Percentiles rank a stretch among this genome's conserved stretches.
These are phyloP conservation scores for Blastocystis sp. DNA, from an alignment of 352 stramenopile species.

Conservation along the genomic window DNA sequence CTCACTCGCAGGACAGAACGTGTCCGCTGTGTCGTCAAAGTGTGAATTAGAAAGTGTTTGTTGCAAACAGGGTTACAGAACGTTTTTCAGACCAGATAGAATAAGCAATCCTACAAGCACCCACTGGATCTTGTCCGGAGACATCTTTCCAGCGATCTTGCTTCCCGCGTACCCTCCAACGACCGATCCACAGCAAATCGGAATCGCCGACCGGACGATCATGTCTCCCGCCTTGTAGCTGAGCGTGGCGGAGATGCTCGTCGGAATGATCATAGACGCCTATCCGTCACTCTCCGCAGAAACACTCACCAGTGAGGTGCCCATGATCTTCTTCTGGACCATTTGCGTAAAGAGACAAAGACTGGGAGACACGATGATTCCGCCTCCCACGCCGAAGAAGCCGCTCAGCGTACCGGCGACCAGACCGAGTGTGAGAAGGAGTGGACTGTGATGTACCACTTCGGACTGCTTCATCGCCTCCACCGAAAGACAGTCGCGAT, in stretches of 20 bases:
- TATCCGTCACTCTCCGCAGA: neutral
- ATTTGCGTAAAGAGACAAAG: conserved; percentile 55
- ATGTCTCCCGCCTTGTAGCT: conserved; percentile 47
- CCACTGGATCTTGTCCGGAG: conserved; percentile 23
- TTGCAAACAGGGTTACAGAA: neutral
- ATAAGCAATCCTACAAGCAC: conserved; percentile 32
- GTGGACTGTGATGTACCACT: conserved; percentile 1
- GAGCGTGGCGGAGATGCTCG: neutral
- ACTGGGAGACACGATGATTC: conserved; percentile 56
- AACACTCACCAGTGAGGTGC: conserved; percentile 56
- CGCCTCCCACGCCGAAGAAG: conserved; percentile 59
- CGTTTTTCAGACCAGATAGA: conserved; percentile 17
- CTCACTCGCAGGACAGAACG: neutral
- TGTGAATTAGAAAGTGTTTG: neutral
- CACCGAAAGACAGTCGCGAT: conserved; percentile 48
- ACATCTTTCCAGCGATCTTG: conserved; percentile 44
- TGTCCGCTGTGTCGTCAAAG: neutral
- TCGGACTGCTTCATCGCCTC: conserved; percentile 45
- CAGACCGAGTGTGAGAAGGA: conserved; percentile 49
- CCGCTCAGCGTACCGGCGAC: conserved; percentile 56
- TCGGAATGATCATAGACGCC: conserved; percentile 52
- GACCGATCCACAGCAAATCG: conserved; percentile 48
- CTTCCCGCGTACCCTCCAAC: conserved; percentile 33
- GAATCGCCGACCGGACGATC: conserved; percentile 56
- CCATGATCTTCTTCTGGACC: conserved; percentile 57